Evolutionary conservation across 176 grass and related monocot genomes (phyloP).

Genomic region (Bromus sterilis): DNA sequence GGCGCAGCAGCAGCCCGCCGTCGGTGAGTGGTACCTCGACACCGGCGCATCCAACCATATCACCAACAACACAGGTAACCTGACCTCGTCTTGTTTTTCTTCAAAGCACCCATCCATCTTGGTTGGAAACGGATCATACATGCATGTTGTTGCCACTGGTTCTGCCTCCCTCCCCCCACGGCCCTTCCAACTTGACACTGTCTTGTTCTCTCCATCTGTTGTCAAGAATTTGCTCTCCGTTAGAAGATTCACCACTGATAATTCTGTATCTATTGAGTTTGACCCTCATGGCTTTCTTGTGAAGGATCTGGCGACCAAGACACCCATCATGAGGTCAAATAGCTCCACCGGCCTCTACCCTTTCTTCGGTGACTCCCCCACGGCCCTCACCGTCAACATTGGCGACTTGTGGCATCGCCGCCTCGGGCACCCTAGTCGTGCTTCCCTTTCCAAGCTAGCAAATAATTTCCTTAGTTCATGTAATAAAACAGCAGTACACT

Average conservation of each 20-base stretch:
- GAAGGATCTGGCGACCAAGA: background rate
- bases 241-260: background rate
- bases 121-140: background rate
- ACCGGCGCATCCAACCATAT: background rate
- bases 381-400: background rate
- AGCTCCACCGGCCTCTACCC: background rate
- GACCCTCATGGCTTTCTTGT: background rate
- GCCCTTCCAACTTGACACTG: background rate
- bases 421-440: background rate
- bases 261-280: background rate
- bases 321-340: background rate
- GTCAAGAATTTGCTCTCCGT: background rate
- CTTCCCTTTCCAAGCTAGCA: background rate
- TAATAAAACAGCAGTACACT: background rate
- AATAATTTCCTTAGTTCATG: background rate
- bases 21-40: background rate
- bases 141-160: background rate
- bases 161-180: background rate
- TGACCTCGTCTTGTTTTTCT: background rate
- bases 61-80: background rate
- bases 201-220: background rate
- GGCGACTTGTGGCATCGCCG: background rate
- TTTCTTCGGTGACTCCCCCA: background rate
- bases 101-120: background rate
- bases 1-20: too few relatives aligned